Base-by-base conservation (phyloP, 2,329 filamentous ascomycete species). In the Botrytis sinoallii region DNA sequence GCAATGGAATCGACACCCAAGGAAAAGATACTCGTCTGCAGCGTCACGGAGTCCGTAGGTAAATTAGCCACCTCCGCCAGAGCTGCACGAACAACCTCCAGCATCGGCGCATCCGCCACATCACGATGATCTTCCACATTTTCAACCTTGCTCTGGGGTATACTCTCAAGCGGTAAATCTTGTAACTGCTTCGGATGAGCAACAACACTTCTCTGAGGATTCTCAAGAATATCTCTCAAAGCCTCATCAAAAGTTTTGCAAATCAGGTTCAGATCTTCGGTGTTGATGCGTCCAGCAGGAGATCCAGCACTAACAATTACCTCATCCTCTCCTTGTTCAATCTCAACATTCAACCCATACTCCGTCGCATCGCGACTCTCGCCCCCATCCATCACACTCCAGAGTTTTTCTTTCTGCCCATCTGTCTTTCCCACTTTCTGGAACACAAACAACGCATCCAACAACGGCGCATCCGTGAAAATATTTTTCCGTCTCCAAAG, bases 371-470 rank as follows among this genome's bases (percentile, higher is more conserved):
- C 68, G 32, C 68, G 40, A 70, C 22, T 42, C 46, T 70, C 68
- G 14, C 44, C 55, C 5, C n/a, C 25, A n/a, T 70, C 68, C 18
- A 70, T 32, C 8, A 57, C 16, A 3, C 40, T 35, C 68, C 55
- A 70, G 29, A 70, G 68, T 12, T 57, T 59, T 32, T 70, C n/a
- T 1, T 29, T 35, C 29, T 7, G n/a, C 2, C 25, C 40, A 25
- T 32, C 40, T 3, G 16, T n/a, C 40, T 4, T n/a, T 25, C 29
- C 55, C 25, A 44, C 48, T 32, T 70, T 70, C 18, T 60, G 55
- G 29, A 70, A 70, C 48, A 70, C 68, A 20, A 70, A 70, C 9
- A 70, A 32, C 12, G 68, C 68, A 70, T 70, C 68, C 14, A 70
- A 44, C n/a, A 70, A 60, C 20, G 68, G 29, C 9, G 29, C 20